These are phyloP conservation scores for Penicillium sp. DNA, from an alignment of 2,329 filamentous ascomycete genomes.

Conservation along the genomic window DNA sequence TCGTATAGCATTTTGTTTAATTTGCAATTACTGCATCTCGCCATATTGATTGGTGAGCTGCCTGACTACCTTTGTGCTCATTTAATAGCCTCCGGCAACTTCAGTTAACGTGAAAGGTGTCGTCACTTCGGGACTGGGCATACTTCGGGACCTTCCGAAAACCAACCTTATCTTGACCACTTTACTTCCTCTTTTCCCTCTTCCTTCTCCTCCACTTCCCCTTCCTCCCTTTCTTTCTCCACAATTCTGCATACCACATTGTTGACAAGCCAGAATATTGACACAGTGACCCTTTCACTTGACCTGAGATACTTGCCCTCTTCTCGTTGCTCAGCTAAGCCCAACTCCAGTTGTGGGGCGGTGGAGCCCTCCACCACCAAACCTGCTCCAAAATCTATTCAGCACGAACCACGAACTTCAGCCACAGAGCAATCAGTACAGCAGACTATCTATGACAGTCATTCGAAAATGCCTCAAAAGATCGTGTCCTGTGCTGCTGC, in stretches of 20 bases:
- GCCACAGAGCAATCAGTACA: too few relatives aligned
- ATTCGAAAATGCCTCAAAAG: too few relatives aligned
- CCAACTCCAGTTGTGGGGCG: background rate
- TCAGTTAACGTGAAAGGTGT: background rate
- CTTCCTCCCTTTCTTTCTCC: background rate
- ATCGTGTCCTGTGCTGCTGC: too few relatives aligned
- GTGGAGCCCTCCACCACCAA: too few relatives aligned
- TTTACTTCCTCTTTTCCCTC: background rate
- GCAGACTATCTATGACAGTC: too few relatives aligned
- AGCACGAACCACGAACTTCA: too few relatives aligned
- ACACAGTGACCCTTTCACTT: background rate
- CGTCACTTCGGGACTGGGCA: background rate
- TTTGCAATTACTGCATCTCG: too few relatives aligned
- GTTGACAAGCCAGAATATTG: background rate
- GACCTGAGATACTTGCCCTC: background rate
- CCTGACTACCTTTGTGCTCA: too few relatives aligned
- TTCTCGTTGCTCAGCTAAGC: background rate
- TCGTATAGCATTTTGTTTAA: too few relatives aligned
- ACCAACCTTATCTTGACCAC: background rate
- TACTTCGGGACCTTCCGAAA: background rate
- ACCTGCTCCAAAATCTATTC: too few relatives aligned
- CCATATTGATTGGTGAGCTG: too few relatives aligned
- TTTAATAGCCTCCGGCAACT: too few relatives aligned
- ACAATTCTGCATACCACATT: background rate
- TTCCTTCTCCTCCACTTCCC: background rate